A percentile compares a stretch with the other conserved stretches of the same genome.
These are phyloP conservation scores for Limnanthes douglasii DNA, from an alignment of 345 rosid genomes.

Conservation along the genomic window DNA sequence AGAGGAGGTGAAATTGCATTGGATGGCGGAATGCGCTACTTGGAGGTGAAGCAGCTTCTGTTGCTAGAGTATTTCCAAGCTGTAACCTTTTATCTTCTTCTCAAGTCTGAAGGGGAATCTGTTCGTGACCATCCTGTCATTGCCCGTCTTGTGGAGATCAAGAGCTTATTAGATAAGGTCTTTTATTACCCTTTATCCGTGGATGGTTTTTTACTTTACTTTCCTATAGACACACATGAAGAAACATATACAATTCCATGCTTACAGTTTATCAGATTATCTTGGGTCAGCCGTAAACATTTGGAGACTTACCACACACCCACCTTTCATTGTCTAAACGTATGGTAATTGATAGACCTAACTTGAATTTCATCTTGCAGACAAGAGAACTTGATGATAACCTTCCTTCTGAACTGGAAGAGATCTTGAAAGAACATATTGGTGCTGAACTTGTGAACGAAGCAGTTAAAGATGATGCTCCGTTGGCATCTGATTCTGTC, in stretches of 20 bases:
- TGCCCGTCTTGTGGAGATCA: conserved; percentile 75
- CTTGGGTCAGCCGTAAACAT: no score
- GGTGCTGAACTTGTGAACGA: conserved; percentile 10
- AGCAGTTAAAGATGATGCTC: conserved; percentile 11
- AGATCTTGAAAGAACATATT: conserved; percentile 22
- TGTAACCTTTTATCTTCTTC: conserved; percentile 81
- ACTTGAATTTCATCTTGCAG: no score
- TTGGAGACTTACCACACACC: no score
- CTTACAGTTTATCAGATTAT: no score
- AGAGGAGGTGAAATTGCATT: conserved; percentile 21
- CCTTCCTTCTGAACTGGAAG: conserved; percentile 50
- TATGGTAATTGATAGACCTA: no score
- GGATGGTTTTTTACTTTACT: no score
- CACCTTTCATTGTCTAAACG: no score
- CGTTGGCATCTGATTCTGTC: conserved; percentile 16
- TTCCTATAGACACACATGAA: no score
- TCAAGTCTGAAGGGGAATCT: conserved; percentile 83
- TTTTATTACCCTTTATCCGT: conserved; percentile 7
- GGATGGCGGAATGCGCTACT: conserved; percentile 42
- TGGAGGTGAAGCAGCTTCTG: conserved; percentile 76
- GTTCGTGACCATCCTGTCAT: conserved; percentile 90
- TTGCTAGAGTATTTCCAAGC: conserved; percentile 75
- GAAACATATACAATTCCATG: no score
- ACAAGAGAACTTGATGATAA: conserved; percentile 57
- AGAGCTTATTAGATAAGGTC: conserved; percentile 69